A percentile compares a stretch with the other conserved stretches of the same genome.
phyloP scores from a whole-genome alignment of 805 yeast species.

The Jamesozyma rosinii region DNA sequence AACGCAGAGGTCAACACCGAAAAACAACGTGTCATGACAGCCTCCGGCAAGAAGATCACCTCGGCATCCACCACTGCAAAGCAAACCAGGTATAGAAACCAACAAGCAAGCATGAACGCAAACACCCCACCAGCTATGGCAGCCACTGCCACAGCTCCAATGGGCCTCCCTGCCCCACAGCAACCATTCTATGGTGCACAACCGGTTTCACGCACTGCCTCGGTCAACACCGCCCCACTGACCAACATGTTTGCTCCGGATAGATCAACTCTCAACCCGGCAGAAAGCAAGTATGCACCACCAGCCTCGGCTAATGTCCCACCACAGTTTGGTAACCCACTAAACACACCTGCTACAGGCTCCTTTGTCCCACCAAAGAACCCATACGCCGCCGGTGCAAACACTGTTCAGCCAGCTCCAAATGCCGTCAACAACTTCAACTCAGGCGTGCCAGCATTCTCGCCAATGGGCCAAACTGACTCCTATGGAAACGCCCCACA shows the following conservation, averaged over 20 bases:
- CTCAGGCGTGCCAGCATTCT: conserved; percentile 8
- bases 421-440: conserved; percentile 9
- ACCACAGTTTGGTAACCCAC: neutral
- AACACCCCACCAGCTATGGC: neutral
- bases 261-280: conserved; percentile 9
- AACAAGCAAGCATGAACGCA: neutral
- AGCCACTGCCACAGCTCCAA: neutral
- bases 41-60: conserved; percentile 35
- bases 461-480: conserved; percentile 5
- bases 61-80: neutral
- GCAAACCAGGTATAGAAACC: neutral
- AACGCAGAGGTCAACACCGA: conserved; percentile 64
- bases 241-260: neutral
- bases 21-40: conserved; percentile 69
- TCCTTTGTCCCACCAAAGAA: conserved; percentile 1
- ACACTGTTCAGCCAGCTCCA: neutral
- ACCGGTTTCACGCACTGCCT: conserved; percentile 6
- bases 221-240: conserved; percentile 5
- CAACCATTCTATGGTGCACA: neutral
- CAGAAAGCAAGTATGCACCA: conserved; percentile 26
- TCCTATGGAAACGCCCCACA: conserved; percentile 24
- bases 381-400: neutral
- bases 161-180: neutral
- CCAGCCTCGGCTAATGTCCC: neutral
- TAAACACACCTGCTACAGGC: neutral